phyloP scores from a whole-genome alignment of 441 rosid genomes.

The Pelargonium cotyledonis region DNA sequence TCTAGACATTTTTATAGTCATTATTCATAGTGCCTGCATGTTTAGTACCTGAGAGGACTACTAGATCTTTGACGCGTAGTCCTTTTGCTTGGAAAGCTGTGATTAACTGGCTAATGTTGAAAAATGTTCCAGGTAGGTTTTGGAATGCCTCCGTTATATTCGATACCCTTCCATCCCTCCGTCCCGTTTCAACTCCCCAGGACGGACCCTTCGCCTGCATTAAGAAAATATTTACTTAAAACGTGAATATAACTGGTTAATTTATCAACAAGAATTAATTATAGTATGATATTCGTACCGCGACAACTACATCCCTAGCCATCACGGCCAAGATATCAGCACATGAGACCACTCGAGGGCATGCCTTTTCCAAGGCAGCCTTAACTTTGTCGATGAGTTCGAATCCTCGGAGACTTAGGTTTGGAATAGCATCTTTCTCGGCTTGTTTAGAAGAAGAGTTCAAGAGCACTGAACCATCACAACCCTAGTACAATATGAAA shows the following conservation, averaged over 20 bases:
- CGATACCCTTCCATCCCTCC: conserved; percentile 38
- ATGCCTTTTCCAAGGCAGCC: conserved; percentile 40
- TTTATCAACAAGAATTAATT: too few relatives aligned
- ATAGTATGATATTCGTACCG: conserved; percentile 20
- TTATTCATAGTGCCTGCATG: too few relatives aligned
- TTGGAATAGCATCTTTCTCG: conserved; percentile 40
- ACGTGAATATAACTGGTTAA: background rate
- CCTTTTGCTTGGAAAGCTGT: conserved; percentile 18
- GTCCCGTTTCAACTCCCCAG: conserved; percentile 36
- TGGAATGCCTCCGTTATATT: conserved; percentile 14
- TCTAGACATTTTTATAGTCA: too few relatives aligned
- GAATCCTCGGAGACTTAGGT: conserved; percentile 43
- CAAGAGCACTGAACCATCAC: conserved; percentile 53
- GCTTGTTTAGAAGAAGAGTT: conserved; percentile 32
- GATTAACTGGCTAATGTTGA: conserved; percentile 24
- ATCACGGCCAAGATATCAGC: conserved; percentile 48
- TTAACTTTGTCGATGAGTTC: conserved; percentile 43
- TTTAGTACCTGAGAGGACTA: conserved; percentile 32
- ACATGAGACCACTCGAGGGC: conserved; percentile 53
- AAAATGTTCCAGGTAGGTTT: conserved; percentile 20
- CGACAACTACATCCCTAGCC: conserved; percentile 42
- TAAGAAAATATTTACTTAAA: too few relatives aligned
- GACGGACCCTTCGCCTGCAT: conserved; percentile 15
- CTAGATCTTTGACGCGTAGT: conserved; percentile 30
- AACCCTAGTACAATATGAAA: conserved; percentile 44